Base-by-base conservation (phyloP, 441 rosid genomes). In the Mallotus japonicus region DNA sequence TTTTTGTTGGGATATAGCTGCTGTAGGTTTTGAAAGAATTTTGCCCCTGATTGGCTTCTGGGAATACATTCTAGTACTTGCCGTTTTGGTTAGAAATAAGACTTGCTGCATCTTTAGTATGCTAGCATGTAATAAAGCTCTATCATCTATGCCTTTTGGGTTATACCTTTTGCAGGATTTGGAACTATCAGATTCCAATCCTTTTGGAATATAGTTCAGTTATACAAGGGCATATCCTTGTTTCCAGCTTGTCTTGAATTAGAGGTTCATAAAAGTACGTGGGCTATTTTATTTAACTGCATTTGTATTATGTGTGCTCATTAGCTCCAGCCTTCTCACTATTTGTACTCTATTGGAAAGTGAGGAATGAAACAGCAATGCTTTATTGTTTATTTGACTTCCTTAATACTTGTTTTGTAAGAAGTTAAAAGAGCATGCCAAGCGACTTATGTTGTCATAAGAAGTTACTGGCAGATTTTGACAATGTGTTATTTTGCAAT, bases 401-500 rank as follows among this genome's bases (percentile, higher is more conserved):
- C 40, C 40, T 37, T 37, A 37, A 4, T 37, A 37, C 40, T 4
- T 37, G 40, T 16, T 62, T 51, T 62, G 11, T 22, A 8, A 56
- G 57, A 53, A 75, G 69, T 62, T 34, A 11, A 66, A 44, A 19
- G n/a, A 34, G 51, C 22, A 1, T 54, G 62, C 32, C 22, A 13
- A 55, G 57, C 56, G 17, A 56, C 42, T 73, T 3, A 20, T 40
- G 66, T 34, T 9, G n/a, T 15, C 12, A 11, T 59, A 13, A 13
- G 40, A 32, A 20, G 16, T 11, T 22, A 56, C 2, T 63, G 1
- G 28, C 57, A 66, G 42, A 64, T 46, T 57, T 60, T 85, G 40
- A 71, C 58, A 11, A n/a, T 53, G 11, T 54, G 7, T 13, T 70
- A 40, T 70, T 79, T 51, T 74, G 60, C 16, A 73, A 47, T 20